Base-by-base conservation (phyloP, 2,329 filamentous ascomycete genomes). In the Aspergillus costaricaensis region DNA sequence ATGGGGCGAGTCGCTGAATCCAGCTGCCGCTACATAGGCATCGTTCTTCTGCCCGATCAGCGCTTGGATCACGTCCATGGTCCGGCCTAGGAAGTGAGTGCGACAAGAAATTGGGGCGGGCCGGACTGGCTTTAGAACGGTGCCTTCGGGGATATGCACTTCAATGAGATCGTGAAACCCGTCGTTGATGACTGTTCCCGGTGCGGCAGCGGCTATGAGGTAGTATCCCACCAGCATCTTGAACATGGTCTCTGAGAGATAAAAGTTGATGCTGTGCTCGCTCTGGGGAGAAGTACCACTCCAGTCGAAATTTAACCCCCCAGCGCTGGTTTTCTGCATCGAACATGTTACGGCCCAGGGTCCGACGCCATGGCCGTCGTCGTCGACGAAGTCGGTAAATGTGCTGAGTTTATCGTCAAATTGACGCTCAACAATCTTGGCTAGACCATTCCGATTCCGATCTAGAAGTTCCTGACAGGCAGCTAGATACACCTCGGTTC, bases 101-200 rank as follows among this genome's bases (percentile, higher is more conserved):
- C 81, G 71, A 62, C 81, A 83, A 32, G 76, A 78, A 7, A 83
- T 69, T 0, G 80, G 78, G 4, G 80, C 80, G 5, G 80, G 81
- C 0, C 81, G 76, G 2, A 82, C 74, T 0, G 81, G 81, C 12
- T 77, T 78, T 1, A 83, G 70, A 1, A 83, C 76, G 0, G 74
- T 76, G 36, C 81, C 81, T 10, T 74, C 68, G 2, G 80, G 81
- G 25, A 83, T 80, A 32, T 73, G 63, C 23, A 83, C 76, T 12
- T 83, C 80, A 55, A 83, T 74, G 5, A 82, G 73, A 48, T 83
- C 81, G 61, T 83, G 80, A 68, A 82, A 81, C 12, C 81, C 81
- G 59, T 83, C 80, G 62, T 83, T 83, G 64, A 82, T 80, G 12
- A 82, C 76, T 23, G 76, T 78, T 19, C 80, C 76, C 0, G 81